Evolutionary conservation across 2,329 filamentous ascomycete species (phyloP), one percentile per base, ranked within the genome.

Genomic region (Cordyceps farinosa): DNA sequence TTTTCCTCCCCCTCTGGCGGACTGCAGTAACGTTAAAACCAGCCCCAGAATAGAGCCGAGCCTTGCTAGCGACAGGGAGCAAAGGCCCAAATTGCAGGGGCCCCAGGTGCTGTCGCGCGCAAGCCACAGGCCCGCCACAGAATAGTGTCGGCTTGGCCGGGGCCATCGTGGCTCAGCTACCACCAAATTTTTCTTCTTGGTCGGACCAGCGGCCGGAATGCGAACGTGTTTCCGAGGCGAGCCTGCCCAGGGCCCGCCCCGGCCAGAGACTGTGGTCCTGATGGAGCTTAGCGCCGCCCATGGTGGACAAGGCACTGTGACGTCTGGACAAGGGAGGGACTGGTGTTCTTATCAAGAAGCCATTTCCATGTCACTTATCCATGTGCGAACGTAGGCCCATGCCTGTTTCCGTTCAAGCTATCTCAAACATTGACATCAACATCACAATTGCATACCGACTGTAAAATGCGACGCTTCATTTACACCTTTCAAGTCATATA

Each of bases 131-230:
- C 8, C 6, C 32, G 45, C 38, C 38, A 52, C 40, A 6, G 30
- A 7, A 13, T 22, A 32, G 53, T 44, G 42, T 48, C 55, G 55
- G 55, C n/a, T n/a, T 48, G 55, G 22, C 55, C 44, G 55, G 55
- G 52, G 55, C 7, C 8, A 4, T 10, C 1, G 56, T 59, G 56
- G 56, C 56, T 48, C 48, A 61, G 45, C 17, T 27, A 13, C n/a
- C 36, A 34, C 47, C 17, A 27, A 22, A 52, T 10, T 50, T 50
- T 62, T 62, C 38, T 38, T 15, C 29, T 36, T 15, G 51, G 44
- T 64, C 66, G 66, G 65, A 61, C 50, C 22, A 64, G 60, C 57
- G 53, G 15, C 56, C 67, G 67, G 67, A 68, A 65, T 67, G 65
- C 67, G 67, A 68, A 62, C 63, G 58, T 65, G 63, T 62, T 61